These are phyloP conservation scores for Cyclanthera cordifolia DNA, from an alignment of 306 rosid genomes.

Conservation along the genomic window DNA sequence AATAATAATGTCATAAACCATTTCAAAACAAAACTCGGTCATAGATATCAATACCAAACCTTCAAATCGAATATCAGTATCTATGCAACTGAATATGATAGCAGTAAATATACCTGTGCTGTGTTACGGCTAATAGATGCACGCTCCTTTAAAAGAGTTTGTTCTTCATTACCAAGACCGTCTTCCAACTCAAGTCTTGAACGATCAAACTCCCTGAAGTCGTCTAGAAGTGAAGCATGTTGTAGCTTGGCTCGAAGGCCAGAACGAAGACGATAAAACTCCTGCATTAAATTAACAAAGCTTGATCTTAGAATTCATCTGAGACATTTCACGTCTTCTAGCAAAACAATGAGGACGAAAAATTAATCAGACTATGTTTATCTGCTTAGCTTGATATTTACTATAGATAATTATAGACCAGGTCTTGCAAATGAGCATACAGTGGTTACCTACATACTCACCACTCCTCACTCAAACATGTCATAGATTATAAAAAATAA, in stretches of 20 bases:
- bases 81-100: background rate
- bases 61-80: background rate
- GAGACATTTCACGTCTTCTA: slow-evolving; percentile 11
- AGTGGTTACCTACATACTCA: background rate
- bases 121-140: slow-evolving; percentile 76
- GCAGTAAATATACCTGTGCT: slow-evolving; percentile 49
- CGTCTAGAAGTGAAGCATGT: slow-evolving; percentile 90
- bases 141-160: slow-evolving; percentile 66
- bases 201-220: slow-evolving; percentile 92
- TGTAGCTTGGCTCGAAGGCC: slow-evolving; percentile 80
- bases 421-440: background rate
- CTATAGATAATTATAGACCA: background rate
- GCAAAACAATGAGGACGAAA: background rate
- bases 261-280: slow-evolving; percentile 84
- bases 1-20: background rate
- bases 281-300: slow-evolving; percentile 61
- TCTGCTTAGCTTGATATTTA: background rate
- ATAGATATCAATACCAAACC: background rate
- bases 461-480: background rate
- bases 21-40: background rate
- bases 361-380: background rate
- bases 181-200: slow-evolving; percentile 83
- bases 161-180: slow-evolving; percentile 51
- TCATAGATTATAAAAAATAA: background rate
- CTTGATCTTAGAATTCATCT: slow-evolving; percentile 25